Evolutionary conservation across 768 basidiomycete species (phyloP).

Genomic region (Clitopilus passeckerianus): DNA sequence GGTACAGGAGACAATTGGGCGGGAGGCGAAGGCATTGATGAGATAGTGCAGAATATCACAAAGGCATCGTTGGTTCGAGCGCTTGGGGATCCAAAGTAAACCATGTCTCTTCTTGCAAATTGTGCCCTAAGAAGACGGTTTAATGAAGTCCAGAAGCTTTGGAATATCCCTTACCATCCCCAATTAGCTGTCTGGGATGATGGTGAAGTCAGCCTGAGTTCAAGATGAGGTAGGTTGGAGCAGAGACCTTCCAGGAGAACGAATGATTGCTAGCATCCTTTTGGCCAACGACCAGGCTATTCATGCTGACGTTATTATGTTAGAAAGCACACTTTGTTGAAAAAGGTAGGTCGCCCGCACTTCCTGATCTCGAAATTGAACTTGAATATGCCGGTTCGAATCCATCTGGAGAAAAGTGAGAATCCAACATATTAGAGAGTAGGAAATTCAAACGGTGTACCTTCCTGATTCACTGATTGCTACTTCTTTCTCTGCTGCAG

Average conservation of each 20-base stretch:
- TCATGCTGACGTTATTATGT: neutral
- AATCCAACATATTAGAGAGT: neutral
- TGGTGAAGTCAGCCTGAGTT: neutral
- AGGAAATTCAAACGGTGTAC: constrained; percentile 22
- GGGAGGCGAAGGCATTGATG: constrained; percentile 51
- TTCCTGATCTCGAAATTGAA: constrained; percentile 81
- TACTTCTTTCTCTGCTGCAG: constrained; percentile 66
- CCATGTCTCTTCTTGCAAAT: constrained; percentile 69
- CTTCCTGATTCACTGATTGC: constrained; percentile 53
- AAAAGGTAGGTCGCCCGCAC: constrained; percentile 26
- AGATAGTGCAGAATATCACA: constrained; percentile 74
- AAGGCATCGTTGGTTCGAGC: constrained; percentile 63
- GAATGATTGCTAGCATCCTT: constrained; percentile 84
- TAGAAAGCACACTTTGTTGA: constrained; percentile 15
- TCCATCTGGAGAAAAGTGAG: constrained; percentile 44
- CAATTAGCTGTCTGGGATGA: constrained; percentile 70
- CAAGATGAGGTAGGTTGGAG: neutral
- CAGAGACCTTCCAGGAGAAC: constrained; percentile 58
- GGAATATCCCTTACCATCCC: constrained; percentile 59
- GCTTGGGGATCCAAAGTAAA: constrained; percentile 52
- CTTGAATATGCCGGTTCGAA: constrained; percentile 80
- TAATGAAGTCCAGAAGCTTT: neutral
- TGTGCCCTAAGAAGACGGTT: constrained; percentile 50
- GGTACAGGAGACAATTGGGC: constrained; percentile 39
- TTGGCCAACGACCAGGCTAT: constrained; percentile 41